Conservation (phyloP, 1,284 basidiomycete species). For the Inonotus hispidus region DNA sequence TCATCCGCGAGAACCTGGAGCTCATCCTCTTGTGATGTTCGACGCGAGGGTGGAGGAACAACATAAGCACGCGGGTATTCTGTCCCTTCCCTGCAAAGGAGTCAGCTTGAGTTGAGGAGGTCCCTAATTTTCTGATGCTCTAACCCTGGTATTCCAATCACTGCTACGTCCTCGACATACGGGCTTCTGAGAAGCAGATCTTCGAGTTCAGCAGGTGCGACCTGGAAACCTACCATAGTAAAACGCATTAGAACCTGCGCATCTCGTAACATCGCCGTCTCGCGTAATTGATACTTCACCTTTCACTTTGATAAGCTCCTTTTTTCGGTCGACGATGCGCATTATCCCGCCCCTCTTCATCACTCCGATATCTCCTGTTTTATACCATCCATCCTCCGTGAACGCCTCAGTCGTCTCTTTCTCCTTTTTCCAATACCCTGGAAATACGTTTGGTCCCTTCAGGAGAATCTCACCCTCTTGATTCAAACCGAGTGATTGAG, state of each 20-base stretch:
- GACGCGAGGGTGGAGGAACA: slow-evolving; percentile 47
- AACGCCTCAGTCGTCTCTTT: slow-evolving; percentile 62
- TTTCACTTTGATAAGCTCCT: slow-evolving; percentile 33
- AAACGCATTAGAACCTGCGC: neutral
- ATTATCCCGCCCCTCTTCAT: slow-evolving; percentile 55
- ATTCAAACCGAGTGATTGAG: slow-evolving; percentile 29
- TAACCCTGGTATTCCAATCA: slow-evolving; percentile 72
- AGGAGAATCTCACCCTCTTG: slow-evolving; percentile 64
- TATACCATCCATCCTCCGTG: slow-evolving; percentile 56
- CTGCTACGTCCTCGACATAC: slow-evolving; percentile 64
- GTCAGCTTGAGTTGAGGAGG: neutral
- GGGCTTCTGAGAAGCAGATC: slow-evolving; percentile 66
- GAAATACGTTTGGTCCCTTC: slow-evolving; percentile 42
- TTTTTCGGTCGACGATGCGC: slow-evolving; percentile 63
- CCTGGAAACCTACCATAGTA: slow-evolving; percentile 32
- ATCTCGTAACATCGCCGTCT: neutral
- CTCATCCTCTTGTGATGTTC: slow-evolving; percentile 16
- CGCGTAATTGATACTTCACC: slow-evolving; percentile 4
- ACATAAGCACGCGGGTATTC: slow-evolving; percentile 56
- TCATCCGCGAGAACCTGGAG: neutral
- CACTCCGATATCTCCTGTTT: slow-evolving; percentile 66
- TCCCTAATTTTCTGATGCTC: slow-evolving; percentile 33
- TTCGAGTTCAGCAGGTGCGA: slow-evolving; percentile 82
- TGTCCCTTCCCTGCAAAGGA: slow-evolving; percentile 27
- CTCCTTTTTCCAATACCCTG: slow-evolving; percentile 69